phyloP scores from a whole-genome alignment of 2,329 filamentous ascomycete species.

The Fusarium sp. region DNA sequence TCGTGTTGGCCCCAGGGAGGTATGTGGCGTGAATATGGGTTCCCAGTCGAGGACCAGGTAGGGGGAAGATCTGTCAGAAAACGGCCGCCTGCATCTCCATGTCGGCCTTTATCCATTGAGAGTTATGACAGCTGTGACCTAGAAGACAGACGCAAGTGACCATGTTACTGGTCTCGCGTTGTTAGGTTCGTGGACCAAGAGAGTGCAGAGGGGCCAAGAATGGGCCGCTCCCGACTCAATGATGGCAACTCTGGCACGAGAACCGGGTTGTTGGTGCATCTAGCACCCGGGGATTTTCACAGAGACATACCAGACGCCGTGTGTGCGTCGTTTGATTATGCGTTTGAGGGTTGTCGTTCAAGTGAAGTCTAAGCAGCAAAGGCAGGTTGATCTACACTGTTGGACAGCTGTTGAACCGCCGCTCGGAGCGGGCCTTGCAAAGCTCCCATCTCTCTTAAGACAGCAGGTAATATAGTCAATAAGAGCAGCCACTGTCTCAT shows the following conservation, averaged over 20 bases:
- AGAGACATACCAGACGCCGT: neutral
- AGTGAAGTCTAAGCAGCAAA: neutral
- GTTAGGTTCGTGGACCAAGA: neutral
- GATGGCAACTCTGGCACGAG: neutral
- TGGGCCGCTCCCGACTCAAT: neutral
- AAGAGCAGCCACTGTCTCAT: conserved; percentile 29
- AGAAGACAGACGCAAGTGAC: neutral
- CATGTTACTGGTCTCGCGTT: neutral
- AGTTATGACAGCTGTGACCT: neutral
- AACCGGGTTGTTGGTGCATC: neutral
- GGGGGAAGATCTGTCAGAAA: conserved; percentile 24
- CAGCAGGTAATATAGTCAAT: conserved; percentile 1
- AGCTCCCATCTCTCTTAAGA: conserved; percentile 3
- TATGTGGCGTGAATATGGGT: conserved; percentile 40
- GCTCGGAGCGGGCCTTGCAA: conserved; percentile 31
- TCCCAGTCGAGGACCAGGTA: conserved; percentile 11
- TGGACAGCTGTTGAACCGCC: neutral
- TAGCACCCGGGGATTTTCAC: neutral
- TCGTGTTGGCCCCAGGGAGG: conserved; percentile 23
- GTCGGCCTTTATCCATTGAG: neutral
- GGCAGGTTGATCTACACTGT: neutral
- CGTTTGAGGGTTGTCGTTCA: neutral
- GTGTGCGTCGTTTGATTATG: neutral
- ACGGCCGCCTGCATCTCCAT: conserved; percentile 16
- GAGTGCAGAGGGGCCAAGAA: neutral